These are phyloP conservation scores for Aspergillus bridgeri DNA, from an alignment of 495 filamentous ascomycete species.

Conservation along the genomic window DNA sequence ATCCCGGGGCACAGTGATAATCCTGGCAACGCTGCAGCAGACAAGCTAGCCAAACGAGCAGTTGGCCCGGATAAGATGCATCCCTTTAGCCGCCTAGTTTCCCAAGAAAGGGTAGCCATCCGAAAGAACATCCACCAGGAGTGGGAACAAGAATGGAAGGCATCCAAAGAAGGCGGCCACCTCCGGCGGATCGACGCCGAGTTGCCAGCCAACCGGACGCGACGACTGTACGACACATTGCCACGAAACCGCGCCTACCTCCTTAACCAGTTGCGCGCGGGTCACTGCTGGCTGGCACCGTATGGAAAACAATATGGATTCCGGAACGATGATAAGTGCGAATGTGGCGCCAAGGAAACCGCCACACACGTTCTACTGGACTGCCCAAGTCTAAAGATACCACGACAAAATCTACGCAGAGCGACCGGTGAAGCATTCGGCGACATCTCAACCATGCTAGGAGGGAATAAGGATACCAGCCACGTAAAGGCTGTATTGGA, in stretches of 20 bases:
- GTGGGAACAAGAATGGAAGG: slow-evolving; percentile 12
- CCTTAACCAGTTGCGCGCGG: slow-evolving; percentile 6
- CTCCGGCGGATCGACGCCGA: slow-evolving; percentile 8
- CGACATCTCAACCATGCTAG: slow-evolving; percentile 7
- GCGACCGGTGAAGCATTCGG: slow-evolving; percentile 2
- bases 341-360: slow-evolving; percentile 7
- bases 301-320: background rate
- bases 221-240: slow-evolving; percentile 6
- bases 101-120: slow-evolving; percentile 6
- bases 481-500: slow-evolving; percentile 10
- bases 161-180: slow-evolving; percentile 4
- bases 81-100: slow-evolving; percentile 6
- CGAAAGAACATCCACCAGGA: background rate
- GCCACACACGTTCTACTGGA: slow-evolving; percentile 8
- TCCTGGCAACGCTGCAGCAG: slow-evolving; percentile 5
- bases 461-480: slow-evolving; percentile 8
- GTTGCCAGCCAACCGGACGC: slow-evolving; percentile 1
- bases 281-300: slow-evolving; percentile 10
- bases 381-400: background rate
- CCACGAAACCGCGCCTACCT: slow-evolving; percentile 7
- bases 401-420: background rate
- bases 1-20: slow-evolving; percentile 6
- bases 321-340: slow-evolving; percentile 8
- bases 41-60: slow-evolving; percentile 2
- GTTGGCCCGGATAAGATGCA: background rate